A percentile compares a stretch with the other conserved stretches of the same genome.
Evolutionary conservation across 306 rosid genomes (phyloP).

Genomic region (Trichosanthes cucumerina): DNA sequence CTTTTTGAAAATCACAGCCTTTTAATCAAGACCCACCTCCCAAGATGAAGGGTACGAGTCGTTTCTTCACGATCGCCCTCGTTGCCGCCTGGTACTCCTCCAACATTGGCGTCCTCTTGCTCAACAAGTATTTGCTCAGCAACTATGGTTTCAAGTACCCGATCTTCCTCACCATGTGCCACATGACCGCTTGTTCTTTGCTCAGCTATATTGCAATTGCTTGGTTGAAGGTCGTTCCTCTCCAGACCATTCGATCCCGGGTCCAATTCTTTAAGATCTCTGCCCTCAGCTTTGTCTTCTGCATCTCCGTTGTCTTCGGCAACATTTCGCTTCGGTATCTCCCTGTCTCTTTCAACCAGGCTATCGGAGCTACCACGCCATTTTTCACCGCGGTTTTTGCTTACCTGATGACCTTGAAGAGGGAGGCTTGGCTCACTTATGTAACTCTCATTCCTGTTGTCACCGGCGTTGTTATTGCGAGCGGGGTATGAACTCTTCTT

Average conservation of each 20-base stretch:
- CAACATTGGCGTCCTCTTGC: constrained; percentile 21
- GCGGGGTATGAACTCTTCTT: constrained; percentile 15
- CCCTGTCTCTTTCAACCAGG: constrained; percentile 19
- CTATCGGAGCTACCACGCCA: constrained; percentile 14
- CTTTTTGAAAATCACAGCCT: not conserved
- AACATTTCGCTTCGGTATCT: constrained; percentile 18
- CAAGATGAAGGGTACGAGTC: constrained; percentile 12
- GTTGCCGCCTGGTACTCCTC: constrained; percentile 17
- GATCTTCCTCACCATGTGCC: constrained; percentile 22
- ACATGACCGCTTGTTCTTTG: constrained; percentile 19
- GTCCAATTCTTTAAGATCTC: constrained; percentile 21
- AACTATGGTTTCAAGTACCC: constrained; percentile 21
- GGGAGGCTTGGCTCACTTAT: constrained; percentile 24
- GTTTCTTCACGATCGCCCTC: constrained; percentile 15
- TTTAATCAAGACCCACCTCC: constrained; percentile 1
- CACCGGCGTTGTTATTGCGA: constrained; percentile 17
- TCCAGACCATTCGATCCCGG: constrained; percentile 13
- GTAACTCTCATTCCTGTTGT: constrained; percentile 19
- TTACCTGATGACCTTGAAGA: constrained; percentile 18
- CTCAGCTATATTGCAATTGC: constrained; percentile 19
- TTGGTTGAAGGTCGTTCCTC: constrained; percentile 14
- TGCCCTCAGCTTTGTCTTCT: constrained; percentile 17
- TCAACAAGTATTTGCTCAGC: constrained; percentile 18
- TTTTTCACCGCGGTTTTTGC: constrained; percentile 19
- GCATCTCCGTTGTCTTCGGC: constrained; percentile 21